phyloP scores from a whole-genome alignment of 2,329 filamentous ascomycete genomes.

The Penicillium vulpinum region DNA sequence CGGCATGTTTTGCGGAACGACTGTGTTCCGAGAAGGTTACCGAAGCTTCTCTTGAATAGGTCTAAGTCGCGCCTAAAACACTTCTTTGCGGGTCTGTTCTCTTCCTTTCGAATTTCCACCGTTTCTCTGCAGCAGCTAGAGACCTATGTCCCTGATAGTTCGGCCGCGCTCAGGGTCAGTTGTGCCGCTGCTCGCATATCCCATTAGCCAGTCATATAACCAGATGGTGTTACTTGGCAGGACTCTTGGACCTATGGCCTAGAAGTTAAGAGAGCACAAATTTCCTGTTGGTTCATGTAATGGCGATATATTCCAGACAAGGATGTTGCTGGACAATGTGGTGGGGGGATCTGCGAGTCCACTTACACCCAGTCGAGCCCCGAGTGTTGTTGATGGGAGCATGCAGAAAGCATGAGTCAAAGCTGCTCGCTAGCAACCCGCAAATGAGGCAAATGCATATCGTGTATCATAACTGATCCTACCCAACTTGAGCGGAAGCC shows the following conservation, averaged over 20 bases:
- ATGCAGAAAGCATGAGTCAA: constrained; percentile 8
- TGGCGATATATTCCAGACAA: constrained; percentile 17
- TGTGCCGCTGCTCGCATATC: constrained; percentile 9
- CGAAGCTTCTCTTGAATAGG: constrained; percentile 18
- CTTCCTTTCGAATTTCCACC: constrained; percentile 5
- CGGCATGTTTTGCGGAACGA: neutral
- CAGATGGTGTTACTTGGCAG: constrained; percentile 18
- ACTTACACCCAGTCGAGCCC: neutral
- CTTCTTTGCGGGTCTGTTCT: neutral
- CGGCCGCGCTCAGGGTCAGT: constrained; percentile 20
- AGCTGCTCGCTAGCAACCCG: neutral
- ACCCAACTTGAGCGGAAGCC: neutral
- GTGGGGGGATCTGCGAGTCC: neutral
- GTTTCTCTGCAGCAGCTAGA: constrained; percentile 14
- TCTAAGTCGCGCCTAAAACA: constrained; percentile 8
- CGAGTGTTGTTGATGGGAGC: neutral
- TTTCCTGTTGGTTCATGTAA: neutral
- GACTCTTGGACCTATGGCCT: constrained; percentile 5
- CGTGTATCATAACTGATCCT: neutral
- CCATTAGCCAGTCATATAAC: constrained; percentile 10
- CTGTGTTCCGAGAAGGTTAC: constrained; percentile 10
- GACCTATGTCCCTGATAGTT: constrained; percentile 14
- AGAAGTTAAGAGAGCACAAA: constrained; percentile 7
- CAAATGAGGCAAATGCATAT: constrained; percentile 2
- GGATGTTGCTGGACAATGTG: constrained; percentile 16